Evolutionary conservation across 2,329 filamentous ascomycete genomes (phyloP).

Genomic region (Furcasterigmium sp.): DNA sequence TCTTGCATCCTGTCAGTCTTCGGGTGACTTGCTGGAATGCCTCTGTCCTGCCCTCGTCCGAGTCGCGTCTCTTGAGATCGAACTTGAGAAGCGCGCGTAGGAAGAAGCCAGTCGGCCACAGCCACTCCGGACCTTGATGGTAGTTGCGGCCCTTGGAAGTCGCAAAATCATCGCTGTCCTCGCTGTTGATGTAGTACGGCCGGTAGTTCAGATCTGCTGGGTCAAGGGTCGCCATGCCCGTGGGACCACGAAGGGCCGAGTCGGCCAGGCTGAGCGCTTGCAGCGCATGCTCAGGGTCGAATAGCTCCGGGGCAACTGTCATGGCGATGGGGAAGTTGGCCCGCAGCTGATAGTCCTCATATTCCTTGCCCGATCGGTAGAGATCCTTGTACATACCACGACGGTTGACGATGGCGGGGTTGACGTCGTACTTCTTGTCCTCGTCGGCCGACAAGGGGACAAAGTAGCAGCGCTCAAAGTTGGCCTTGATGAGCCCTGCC

Average conservation of each 20-base stretch:
- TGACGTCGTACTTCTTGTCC: constrained; percentile 74
- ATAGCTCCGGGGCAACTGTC: constrained; percentile 86
- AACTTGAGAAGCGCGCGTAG: constrained; percentile 87
- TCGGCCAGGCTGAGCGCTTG: constrained; percentile 77
- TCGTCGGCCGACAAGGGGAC: constrained; percentile 66
- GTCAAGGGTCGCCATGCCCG: constrained; percentile 93
- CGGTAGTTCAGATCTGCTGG: constrained; percentile 89
- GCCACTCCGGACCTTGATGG: constrained; percentile 96
- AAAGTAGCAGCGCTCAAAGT: constrained; percentile 92
- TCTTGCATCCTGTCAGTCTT: constrained; percentile 76
- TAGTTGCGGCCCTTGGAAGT: constrained; percentile 96
- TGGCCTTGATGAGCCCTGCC: constrained; percentile 73
- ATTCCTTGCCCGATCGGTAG: constrained; percentile 89
- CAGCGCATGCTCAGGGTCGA: constrained; percentile 73
- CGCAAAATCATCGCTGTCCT: constrained; percentile 85
- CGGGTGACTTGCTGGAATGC: constrained; percentile 92
- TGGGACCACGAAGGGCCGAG: constrained; percentile 72
- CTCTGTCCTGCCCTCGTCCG: constrained; percentile 65
- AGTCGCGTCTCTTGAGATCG: constrained; percentile 67
- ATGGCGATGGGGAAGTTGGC: constrained; percentile 94
- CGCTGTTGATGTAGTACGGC: constrained; percentile 90
- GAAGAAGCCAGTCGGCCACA: constrained; percentile 97
- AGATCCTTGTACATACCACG: constrained; percentile 98
- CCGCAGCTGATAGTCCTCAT: constrained; percentile 95
- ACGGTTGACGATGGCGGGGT: constrained; percentile 74